Base-by-base conservation (phyloP, 768 basidiomycete genomes). In the Lactarius sp. region DNA sequence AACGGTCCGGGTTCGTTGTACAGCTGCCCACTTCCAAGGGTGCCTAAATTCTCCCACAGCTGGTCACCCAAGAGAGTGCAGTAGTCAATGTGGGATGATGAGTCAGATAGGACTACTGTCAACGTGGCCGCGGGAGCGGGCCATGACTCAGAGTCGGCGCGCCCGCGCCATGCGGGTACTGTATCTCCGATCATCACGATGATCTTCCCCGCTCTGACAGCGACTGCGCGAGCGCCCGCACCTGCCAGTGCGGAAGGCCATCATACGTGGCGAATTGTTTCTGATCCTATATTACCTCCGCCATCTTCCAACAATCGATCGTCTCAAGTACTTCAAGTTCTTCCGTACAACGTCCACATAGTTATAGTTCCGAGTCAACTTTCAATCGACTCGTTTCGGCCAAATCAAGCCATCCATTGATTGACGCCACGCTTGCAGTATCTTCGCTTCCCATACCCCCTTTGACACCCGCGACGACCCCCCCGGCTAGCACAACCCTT, bases 361-460 rank as follows among this genome's bases (percentile, higher is more conserved):
- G 39, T 39, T 16, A 46, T 46, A 3, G 37, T 39, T 49, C 27
- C 33, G 16, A 33, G 14, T 41, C 12, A 50, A 33, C 22, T 27
- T 27, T 27, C 27, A 27, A 27, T 27, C 27, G 27, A 27, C 27
- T 27, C 27, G 2, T 27, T 27, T 27, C 22, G 13, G 47, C 37
- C 37, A 61, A 9, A 13, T 9, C 0, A 14, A 12, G 27, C 16
- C 52, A 55, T 61, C 27, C 22, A 31, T 47, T 8, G 12, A 31
- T 47, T 8, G 12, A 34, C 27, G 27, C 39, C 8, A 22, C n/a
- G 2, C 12, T 31, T 22, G 44, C 42, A 6, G 16, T 9, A 9
- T 39, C 39, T 51, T 50, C 39, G 5, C 55, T 56, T 56, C 39
- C 33, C 39, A 56, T 22, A 41, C 59, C 50, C 3, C 59, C 50